These are phyloP conservation scores for Epichloe brachyelytri DNA, from an alignment of 2,329 filamentous ascomycete genomes.

Conservation along the genomic window DNA sequence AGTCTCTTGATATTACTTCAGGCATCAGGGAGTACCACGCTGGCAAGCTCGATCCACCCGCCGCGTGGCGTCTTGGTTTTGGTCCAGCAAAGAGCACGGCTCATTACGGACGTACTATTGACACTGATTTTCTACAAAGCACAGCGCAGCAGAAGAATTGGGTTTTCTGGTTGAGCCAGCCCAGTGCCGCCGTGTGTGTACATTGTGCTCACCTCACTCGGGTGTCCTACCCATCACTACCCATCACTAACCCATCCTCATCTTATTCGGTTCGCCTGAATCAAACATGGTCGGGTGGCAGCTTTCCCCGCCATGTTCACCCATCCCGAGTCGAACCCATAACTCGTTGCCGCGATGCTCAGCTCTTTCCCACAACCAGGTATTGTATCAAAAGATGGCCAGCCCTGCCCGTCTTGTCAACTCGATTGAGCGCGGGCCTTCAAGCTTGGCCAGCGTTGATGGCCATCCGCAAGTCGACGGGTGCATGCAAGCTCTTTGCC, in stretches of 20 bases:
- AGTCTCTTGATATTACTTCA: neutral
- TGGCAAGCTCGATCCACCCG: neutral
- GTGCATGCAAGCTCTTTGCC: neutral
- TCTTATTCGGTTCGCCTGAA: too few species aligned
- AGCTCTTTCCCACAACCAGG: neutral
- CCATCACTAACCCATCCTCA: too few species aligned
- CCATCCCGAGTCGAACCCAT: too few species aligned
- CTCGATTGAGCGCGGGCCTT: too few species aligned
- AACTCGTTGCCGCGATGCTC: neutral
- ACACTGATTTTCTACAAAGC: neutral
- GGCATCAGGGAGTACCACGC: neutral
- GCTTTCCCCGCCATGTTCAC: too few species aligned
- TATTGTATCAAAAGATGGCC: neutral
- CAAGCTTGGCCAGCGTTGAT: too few species aligned
- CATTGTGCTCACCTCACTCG: too few species aligned
- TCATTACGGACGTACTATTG: neutral
- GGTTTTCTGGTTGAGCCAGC: neutral
- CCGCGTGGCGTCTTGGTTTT: conserved; percentile 6
- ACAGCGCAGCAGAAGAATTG: too few species aligned
- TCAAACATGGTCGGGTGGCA: too few species aligned
- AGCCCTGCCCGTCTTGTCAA: neutral
- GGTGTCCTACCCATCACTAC: too few species aligned
- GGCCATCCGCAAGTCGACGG: too few species aligned
- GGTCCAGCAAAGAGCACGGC: neutral
- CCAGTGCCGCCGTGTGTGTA: neutral